Conservation (phyloP, 1,139 yeast genomes). For the Suhomyces bolitotheri region DNA sequence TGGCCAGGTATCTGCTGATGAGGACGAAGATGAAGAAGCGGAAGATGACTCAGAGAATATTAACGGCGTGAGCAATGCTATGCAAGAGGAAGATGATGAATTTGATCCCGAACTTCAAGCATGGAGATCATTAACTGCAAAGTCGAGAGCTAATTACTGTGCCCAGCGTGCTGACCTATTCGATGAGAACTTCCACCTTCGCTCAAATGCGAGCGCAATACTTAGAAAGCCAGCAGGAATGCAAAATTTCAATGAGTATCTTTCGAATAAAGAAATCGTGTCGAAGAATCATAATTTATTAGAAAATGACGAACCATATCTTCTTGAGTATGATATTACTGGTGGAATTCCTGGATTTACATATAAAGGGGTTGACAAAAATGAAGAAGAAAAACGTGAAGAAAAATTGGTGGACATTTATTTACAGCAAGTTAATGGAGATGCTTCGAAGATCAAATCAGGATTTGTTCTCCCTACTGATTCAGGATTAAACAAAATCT, state of each 20-base stretch:
- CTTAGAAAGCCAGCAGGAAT: slow-evolving; percentile 60
- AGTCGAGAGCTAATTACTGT: slow-evolving; percentile 75
- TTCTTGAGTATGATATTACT: slow-evolving; percentile 80
- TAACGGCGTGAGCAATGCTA: slow-evolving; percentile 20
- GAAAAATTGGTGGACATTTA: slow-evolving; percentile 43
- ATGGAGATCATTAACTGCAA: slow-evolving; percentile 81
- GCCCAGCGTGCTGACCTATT: slow-evolving; percentile 68
- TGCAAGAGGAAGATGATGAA: slow-evolving; percentile 39
- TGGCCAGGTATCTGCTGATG: slow-evolving; percentile 25
- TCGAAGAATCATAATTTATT: slow-evolving; percentile 47
- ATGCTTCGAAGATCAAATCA: slow-evolving; percentile 28
- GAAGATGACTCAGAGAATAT: slow-evolving; percentile 24
- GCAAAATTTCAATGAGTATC: slow-evolving; percentile 52
- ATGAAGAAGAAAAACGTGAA: slow-evolving; percentile 52
- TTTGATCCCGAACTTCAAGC: slow-evolving; percentile 52
- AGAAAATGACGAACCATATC: slow-evolving; percentile 64
- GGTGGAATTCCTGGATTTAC: slow-evolving; percentile 76
- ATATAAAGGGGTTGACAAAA: slow-evolving; percentile 52
- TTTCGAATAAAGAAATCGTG: slow-evolving; percentile 44
- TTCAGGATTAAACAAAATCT: slow-evolving; percentile 60
- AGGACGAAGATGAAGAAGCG: slow-evolving; percentile 28
- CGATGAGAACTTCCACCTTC: slow-evolving; percentile 53
- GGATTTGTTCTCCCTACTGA: slow-evolving; percentile 38
- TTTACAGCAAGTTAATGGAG: slow-evolving; percentile 33
- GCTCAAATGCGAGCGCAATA: slow-evolving; percentile 68